Percentiles rank a stretch among this genome's conserved stretches.
Conservation (phyloP, 768 basidiomycete species). For the Tulasnella sp. region DNA sequence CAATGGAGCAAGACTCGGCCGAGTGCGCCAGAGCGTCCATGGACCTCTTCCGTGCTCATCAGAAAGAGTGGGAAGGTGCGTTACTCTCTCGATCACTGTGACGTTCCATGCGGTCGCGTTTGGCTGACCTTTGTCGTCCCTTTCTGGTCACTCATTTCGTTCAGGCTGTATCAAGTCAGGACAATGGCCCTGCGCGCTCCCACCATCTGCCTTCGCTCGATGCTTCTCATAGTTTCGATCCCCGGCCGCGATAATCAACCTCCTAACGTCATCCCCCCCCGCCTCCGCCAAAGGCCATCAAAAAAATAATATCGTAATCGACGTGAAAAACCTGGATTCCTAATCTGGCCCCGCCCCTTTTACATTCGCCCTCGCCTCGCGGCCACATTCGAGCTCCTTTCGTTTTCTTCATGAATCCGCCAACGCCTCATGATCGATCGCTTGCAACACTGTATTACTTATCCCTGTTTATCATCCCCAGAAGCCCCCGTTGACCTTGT, state of each 20-base stretch:
- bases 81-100: not conserved
- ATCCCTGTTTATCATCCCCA: too few species aligned
- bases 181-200: conserved; percentile 16
- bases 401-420: not conserved
- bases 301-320: not conserved
- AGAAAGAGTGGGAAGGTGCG: conserved; percentile 17
- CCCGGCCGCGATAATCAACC: not conserved
- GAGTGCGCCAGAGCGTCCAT: conserved; percentile 12
- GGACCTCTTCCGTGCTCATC: conserved; percentile 14
- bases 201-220: conserved; percentile 12
- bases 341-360: not conserved
- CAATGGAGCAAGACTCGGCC: conserved; percentile 10
- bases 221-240: conserved; percentile 14
- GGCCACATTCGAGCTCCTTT: not conserved
- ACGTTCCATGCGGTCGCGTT: too few species aligned
- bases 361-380: not conserved
- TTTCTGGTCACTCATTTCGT: not conserved
- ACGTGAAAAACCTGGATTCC: not conserved
- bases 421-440: not conserved
- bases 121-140: too few species aligned
- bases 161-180: conserved; percentile 10
- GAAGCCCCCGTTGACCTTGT: too few species aligned
- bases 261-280: not conserved
- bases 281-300: not conserved
- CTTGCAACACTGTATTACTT: not conserved